These are phyloP conservation scores for Camelina hispida DNA, from an alignment of 345 rosid genomes.

Conservation along the genomic window DNA sequence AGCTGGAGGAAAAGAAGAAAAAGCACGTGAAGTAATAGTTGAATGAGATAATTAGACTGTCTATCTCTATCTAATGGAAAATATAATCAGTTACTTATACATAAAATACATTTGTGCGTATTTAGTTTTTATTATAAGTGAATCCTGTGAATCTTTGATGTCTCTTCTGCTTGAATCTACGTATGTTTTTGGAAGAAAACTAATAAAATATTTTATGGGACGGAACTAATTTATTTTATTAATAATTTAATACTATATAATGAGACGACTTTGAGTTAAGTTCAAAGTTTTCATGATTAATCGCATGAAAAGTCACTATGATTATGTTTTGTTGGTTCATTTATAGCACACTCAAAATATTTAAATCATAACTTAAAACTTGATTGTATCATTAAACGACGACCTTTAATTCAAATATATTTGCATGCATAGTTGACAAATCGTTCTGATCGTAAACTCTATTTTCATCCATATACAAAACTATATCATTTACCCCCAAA, in stretches of 20 bases:
- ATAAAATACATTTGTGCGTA: no score
- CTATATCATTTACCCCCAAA: background rate
- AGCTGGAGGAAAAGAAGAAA: slow-evolving; percentile 30
- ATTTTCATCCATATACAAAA: background rate
- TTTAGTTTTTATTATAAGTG: slow-evolving; percentile 3
- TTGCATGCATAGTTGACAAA: slow-evolving; percentile 18
- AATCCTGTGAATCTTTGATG: slow-evolving; percentile 8
- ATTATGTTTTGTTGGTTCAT: slow-evolving; percentile 33
- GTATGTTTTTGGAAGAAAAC: background rate
- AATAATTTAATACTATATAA: no score
- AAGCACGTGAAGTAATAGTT: slow-evolving; percentile 42
- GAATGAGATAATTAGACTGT: background rate
- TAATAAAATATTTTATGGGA: background rate
- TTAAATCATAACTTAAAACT: slow-evolving; percentile 13
- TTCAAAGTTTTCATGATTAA: slow-evolving; percentile 41
- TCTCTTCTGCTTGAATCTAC: slow-evolving; percentile 29
- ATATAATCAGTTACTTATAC: background rate
- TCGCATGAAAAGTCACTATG: slow-evolving; percentile 42
- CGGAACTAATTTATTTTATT: background rate
- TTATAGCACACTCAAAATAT: slow-evolving; percentile 23
- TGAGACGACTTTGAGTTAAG: slow-evolving; percentile 43
- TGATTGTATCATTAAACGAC: slow-evolving; percentile 6
- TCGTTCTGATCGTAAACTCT: background rate
- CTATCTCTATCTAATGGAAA: background rate
- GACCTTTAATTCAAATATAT: slow-evolving; percentile 40